A percentile compares a stretch with the other conserved stretches of the same genome.
Evolutionary conservation across 2,329 filamentous ascomycete species (phyloP).

Genomic region (Penicillium griseofulvum): DNA sequence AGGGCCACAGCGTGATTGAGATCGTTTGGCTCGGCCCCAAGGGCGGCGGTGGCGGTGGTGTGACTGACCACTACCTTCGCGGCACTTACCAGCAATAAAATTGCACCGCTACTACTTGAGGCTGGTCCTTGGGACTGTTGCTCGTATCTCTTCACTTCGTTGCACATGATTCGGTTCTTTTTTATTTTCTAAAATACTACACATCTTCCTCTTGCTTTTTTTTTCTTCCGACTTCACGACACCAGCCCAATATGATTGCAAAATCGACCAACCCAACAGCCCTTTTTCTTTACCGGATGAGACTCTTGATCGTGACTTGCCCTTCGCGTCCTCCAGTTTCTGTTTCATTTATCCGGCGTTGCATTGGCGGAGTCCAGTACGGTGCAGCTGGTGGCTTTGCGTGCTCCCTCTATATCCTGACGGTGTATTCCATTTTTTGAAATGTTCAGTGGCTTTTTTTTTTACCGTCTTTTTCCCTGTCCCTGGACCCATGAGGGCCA

Average conservation of each 20-base stretch:
- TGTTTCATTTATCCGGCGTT: slow-evolving; percentile 39
- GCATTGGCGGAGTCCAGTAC: slow-evolving; percentile 36
- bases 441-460: slow-evolving; percentile 7
- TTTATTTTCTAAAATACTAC: slow-evolving; percentile 17
- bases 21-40: slow-evolving; percentile 45
- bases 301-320: slow-evolving; percentile 23
- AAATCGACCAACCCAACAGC: slow-evolving; percentile 12
- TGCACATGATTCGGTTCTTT: slow-evolving; percentile 36
- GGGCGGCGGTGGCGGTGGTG: slow-evolving; percentile 37
- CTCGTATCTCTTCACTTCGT: slow-evolving; percentile 29
- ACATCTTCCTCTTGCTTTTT: slow-evolving; percentile 14
- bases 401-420: slow-evolving; percentile 28
- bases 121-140: slow-evolving; percentile 36
- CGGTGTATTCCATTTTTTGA: slow-evolving; percentile 10
- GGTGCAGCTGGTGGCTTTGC: slow-evolving; percentile 34
- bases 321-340: slow-evolving; percentile 26
- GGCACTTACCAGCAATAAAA: slow-evolving; percentile 29
- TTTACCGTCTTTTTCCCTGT: slow-evolving; percentile 11
- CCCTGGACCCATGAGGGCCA: neutral
- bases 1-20: slow-evolving; percentile 44
- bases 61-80: slow-evolving; percentile 30
- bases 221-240: slow-evolving; percentile 16
- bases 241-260: slow-evolving; percentile 14
- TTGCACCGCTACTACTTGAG: slow-evolving; percentile 21
- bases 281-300: slow-evolving; percentile 20